Conservation (phyloP, 345 rosid species). For the Syzygium oleosum region DNA sequence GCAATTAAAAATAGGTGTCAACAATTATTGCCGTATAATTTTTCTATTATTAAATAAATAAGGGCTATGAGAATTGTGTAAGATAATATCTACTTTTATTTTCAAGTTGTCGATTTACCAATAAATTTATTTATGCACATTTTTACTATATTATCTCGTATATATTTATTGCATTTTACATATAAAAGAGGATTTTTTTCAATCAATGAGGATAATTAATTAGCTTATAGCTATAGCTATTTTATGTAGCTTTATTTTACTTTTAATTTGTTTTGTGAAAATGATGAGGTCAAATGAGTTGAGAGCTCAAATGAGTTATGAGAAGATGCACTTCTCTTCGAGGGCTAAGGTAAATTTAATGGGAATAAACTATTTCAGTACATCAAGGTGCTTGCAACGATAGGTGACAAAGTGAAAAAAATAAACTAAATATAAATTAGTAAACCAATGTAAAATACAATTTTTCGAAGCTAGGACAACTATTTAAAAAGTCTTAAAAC, state of each 20-base stretch:
- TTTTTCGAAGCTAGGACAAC: too few relatives aligned
- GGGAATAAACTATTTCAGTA: background rate
- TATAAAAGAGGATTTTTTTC: background rate
- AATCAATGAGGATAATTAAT: background rate
- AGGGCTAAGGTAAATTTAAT: background rate
- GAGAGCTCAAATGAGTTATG: background rate
- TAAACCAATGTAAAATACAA: too few relatives aligned
- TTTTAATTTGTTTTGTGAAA: background rate
- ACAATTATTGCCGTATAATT: background rate
- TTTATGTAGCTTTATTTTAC: background rate
- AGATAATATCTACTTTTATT: background rate
- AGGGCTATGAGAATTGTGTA: background rate
- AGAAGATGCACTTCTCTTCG: background rate
- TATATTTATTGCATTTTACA: background rate
- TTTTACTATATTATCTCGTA: background rate
- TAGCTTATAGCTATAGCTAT: background rate
- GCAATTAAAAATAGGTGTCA: too few relatives aligned
- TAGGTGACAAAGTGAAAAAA: too few relatives aligned
- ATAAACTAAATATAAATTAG: too few relatives aligned
- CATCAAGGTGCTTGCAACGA: background rate
- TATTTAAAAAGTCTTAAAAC: too few relatives aligned
- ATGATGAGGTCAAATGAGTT: background rate
- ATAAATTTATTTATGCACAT: too few relatives aligned
- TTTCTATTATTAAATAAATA: background rate
- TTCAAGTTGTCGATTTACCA: background rate